A percentile compares a stretch with the other conserved stretches of the same genome.
Evolutionary conservation across 1,139 yeast genomes (phyloP).

Genomic region (Geotrichum europaeum): DNA sequence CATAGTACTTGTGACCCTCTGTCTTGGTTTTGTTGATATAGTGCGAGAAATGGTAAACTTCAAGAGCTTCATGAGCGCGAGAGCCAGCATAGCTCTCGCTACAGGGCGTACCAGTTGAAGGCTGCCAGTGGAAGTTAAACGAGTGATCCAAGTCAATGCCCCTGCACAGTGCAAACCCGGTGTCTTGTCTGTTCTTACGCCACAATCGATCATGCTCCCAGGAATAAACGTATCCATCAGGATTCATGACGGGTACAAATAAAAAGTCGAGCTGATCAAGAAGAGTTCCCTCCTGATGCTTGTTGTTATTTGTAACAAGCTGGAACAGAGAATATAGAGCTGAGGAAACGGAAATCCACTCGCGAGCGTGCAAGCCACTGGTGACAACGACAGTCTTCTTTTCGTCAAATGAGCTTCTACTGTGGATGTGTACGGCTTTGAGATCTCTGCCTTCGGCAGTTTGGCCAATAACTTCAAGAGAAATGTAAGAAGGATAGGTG

Average conservation of each 20-base stretch:
- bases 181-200: slow-evolving; percentile 82
- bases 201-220: slow-evolving; percentile 79
- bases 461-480: slow-evolving; percentile 61
- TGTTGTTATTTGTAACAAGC: slow-evolving; percentile 44
- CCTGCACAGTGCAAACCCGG: slow-evolving; percentile 57
- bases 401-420: slow-evolving; percentile 39
- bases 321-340: slow-evolving; percentile 57
- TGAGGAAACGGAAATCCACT: slow-evolving; percentile 78
- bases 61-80: slow-evolving; percentile 68
- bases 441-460: slow-evolving; percentile 69
- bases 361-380: slow-evolving; percentile 86
- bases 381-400: slow-evolving; percentile 69
- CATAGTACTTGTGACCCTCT: slow-evolving; percentile 59
- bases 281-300: slow-evolving; percentile 19
- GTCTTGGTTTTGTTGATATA: slow-evolving; percentile 48
- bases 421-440: slow-evolving; percentile 56
- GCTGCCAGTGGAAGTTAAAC: slow-evolving; percentile 63
- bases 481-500: slow-evolving; percentile 52
- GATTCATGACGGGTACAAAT: slow-evolving; percentile 77
- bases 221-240: slow-evolving; percentile 83
- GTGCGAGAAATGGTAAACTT: slow-evolving; percentile 57
- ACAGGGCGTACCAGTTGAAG: slow-evolving; percentile 62
- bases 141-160: slow-evolving; percentile 89
- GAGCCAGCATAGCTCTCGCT: slow-evolving; percentile 61
- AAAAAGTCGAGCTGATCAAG: slow-evolving; percentile 57